Percentiles rank a stretch among this genome's conserved stretches.
phyloP scores from a whole-genome alignment of 2,329 filamentous ascomycete species.

The Cladophialophora carrionii region DNA sequence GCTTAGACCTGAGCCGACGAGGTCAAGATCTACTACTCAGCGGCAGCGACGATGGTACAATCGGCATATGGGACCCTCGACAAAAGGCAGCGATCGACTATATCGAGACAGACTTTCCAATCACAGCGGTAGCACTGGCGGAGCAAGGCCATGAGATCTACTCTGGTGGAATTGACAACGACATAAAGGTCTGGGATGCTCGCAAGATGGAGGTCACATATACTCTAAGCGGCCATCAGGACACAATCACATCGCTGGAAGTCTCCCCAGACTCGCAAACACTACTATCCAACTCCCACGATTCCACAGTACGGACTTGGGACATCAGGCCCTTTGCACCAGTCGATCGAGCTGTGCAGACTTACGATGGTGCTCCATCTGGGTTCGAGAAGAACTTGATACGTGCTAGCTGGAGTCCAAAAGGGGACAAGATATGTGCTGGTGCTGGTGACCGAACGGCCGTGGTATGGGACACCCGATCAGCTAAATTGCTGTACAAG shows the following conservation, averaged over 20 bases:
- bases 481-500: constrained; percentile 91
- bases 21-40: constrained; percentile 90
- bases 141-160: constrained; percentile 96
- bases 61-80: constrained; percentile 94
- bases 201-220: constrained; percentile 89
- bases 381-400: constrained; percentile 92
- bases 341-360: constrained; percentile 78
- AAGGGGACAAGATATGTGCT: constrained; percentile 83
- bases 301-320: constrained; percentile 93
- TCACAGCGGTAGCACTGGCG: constrained; percentile 87
- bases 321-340: constrained; percentile 94
- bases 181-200: constrained; percentile 96
- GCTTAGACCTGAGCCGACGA: constrained; percentile 81
- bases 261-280: constrained; percentile 93
- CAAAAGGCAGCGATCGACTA: constrained; percentile 86
- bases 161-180: constrained; percentile 92
- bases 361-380: constrained; percentile 86
- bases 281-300: constrained; percentile 88
- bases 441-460: constrained; percentile 89
- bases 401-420: constrained; percentile 83
- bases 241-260: constrained; percentile 86
- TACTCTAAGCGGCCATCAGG: constrained; percentile 83
- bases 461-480: constrained; percentile 85
- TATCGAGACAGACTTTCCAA: constrained; percentile 86
- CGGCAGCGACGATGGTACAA: constrained; percentile 88